These are phyloP conservation scores for Coelastrella sp. DNA, from an alignment of 139 green algal species.

Conservation along the genomic window DNA sequence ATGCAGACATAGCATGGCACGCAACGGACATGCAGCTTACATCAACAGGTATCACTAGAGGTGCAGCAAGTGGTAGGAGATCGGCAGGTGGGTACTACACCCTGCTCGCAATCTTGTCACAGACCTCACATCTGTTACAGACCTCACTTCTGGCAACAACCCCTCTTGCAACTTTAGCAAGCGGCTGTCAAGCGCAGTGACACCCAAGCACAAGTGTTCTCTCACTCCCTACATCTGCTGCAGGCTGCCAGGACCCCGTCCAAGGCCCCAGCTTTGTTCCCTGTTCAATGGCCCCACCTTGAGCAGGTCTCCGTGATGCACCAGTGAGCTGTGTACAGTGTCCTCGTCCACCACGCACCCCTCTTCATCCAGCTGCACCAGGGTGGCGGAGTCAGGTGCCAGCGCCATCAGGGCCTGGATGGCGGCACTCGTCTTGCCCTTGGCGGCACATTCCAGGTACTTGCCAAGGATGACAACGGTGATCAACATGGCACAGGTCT, in stretches of 20 bases:
- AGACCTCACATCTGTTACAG: neutral
- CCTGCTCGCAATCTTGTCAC: neutral
- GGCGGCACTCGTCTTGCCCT: conserved; percentile 83
- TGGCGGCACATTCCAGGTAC: conserved; percentile 81
- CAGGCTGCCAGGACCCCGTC: neutral
- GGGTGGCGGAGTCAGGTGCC: conserved; percentile 75
- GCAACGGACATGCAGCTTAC: neutral
- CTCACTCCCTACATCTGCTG: too few relatives aligned
- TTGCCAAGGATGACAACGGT: conserved; percentile 97
- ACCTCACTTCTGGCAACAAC: neutral
- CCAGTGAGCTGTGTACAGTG: conserved; percentile 79
- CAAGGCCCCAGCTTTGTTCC: too few relatives aligned
- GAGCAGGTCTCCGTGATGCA: conserved; percentile 91
- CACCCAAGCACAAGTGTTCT: too few relatives aligned
- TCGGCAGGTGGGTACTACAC: neutral
- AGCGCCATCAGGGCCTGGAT: conserved; percentile 84
- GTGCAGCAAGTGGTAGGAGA: neutral
- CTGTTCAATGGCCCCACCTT: conserved; percentile 69
- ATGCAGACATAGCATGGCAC: neutral
- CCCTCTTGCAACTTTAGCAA: neutral
- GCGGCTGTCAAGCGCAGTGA: neutral
- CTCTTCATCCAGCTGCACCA: conserved; percentile 78
- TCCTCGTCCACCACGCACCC: conserved; percentile 68
- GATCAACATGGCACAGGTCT: conserved; percentile 97
- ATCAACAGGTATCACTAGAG: neutral